These are phyloP conservation scores for Penicillium sp. DNA, from an alignment of 2,329 filamentous ascomycete species.

Conservation along the genomic window DNA sequence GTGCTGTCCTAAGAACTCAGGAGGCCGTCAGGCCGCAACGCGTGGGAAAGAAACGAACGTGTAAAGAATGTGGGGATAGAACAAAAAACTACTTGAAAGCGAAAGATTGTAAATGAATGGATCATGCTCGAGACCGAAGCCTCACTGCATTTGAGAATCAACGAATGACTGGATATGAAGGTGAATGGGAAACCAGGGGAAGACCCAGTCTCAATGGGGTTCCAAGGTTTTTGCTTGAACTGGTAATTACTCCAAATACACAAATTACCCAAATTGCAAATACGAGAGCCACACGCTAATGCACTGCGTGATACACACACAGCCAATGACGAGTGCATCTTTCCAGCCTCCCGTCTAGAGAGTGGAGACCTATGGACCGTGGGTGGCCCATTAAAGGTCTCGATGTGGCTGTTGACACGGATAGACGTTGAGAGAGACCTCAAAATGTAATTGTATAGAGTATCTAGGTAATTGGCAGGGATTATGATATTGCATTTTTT, in stretches of 20 bases:
- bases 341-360: constrained; percentile 4
- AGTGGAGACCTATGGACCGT: constrained; percentile 4
- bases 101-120: constrained; percentile 20
- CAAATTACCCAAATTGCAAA: constrained; percentile 6
- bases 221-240: constrained; percentile 5
- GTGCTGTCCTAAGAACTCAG: constrained; percentile 18
- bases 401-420: not conserved
- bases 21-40: constrained; percentile 22
- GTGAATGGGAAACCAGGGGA: constrained; percentile 2
- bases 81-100: constrained; percentile 5
- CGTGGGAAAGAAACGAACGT: constrained; percentile 20
- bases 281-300: constrained; percentile 3
- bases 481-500: too few species aligned
- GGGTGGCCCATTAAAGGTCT: not conserved
- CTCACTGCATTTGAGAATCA: constrained; percentile 23
- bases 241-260: constrained; percentile 3
- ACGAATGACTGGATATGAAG: constrained; percentile 31
- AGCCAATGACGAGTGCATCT: constrained; percentile 1
- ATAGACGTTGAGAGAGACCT: not conserved
- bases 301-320: not conserved
- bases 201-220: not conserved
- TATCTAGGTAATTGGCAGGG: not conserved
- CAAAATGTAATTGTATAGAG: not conserved
- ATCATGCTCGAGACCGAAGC: constrained; percentile 18
- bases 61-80: constrained; percentile 15